Base-by-base conservation (phyloP, 2,329 filamentous ascomycete genomes). In the Paracorniculantispora psalliotae region DNA sequence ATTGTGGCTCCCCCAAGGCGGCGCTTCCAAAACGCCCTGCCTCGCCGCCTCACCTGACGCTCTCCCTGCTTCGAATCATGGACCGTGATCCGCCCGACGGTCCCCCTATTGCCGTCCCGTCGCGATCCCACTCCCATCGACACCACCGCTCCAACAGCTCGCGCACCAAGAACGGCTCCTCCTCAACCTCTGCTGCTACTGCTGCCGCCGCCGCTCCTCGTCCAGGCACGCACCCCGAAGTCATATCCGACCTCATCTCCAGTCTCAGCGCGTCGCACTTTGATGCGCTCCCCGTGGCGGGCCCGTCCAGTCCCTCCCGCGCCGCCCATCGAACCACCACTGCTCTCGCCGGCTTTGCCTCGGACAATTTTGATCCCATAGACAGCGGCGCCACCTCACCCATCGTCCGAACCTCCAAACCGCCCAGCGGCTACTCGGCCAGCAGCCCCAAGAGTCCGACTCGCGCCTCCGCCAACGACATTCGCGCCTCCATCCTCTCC, bases 371-470 rank as follows among this genome's bases (percentile, higher is more conserved):
- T 51, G 77, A 80, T 37, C 67, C 67, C 46, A 72, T 86, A 63
- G 81, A 86, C 73, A 82, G 87, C 57, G 74, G 86, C 30, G 84
- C 85, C 23, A 76, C 78, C 50, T 76, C 91, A 13, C 91, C 92
- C 19, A 83, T 93, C 57, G 83, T 96, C 66, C 87, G 88, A 63
- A 96, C 92, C 33, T 84, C 91, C 33, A 92, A 92, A 71, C 88
- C 87, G 8, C 90, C 90, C 0, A 91, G 89, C 53, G 90, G 89
- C 66, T 92, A 89, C 26, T 43, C 59, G 19, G 19, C 50, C 13
- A 48, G 37, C 28, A n/a, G 10, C 75, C 86, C 19, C 74, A 90
- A 79, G 62, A 84, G 77, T 28, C 77, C 79, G 21, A 73, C 74
- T 56, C 78, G 77, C 61, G 81, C 82, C 30, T 71, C 75, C 43